These are phyloP conservation scores for Cryphonectria japonica DNA, from an alignment of 2,329 filamentous ascomycete species.

Conservation along the genomic window DNA sequence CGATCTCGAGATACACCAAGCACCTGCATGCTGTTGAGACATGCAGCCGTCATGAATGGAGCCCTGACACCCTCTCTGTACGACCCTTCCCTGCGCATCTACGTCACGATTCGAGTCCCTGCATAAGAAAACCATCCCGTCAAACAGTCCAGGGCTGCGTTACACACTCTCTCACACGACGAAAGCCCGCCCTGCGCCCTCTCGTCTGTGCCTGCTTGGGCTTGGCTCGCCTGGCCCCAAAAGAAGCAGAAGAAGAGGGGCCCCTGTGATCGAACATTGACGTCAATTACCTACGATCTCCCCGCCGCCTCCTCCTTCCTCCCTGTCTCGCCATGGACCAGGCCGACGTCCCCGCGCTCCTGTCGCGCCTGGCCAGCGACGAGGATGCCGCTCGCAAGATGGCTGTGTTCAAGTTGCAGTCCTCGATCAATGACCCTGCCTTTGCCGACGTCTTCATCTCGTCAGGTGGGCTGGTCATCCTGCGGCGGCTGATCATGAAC, in stretches of 20 bases:
- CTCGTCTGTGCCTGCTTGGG: not conserved
- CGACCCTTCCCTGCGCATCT: conserved; percentile 19
- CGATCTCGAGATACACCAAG: conserved; percentile 24
- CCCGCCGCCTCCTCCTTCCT: conserved; percentile 1
- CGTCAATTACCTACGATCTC: not conserved
- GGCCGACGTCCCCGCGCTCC: conserved; percentile 67
- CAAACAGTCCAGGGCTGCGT: conserved; percentile 12
- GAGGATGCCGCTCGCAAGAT: conserved; percentile 96
- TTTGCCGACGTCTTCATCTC: conserved; percentile 97
- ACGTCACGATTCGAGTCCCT: conserved; percentile 24
- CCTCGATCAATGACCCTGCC: conserved; percentile 90
- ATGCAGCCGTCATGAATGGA: conserved; percentile 28
- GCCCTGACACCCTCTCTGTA: conserved; percentile 19
- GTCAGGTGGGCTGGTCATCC: conserved; percentile 79
- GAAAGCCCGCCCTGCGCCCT: conserved; percentile 8
- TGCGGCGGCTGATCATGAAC: conserved; percentile 82
- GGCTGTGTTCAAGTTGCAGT: conserved; percentile 98
- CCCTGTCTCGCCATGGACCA: conserved; percentile 58
- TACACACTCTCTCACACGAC: conserved; percentile 20
- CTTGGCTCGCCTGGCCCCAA: not conserved
- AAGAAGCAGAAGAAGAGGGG: not conserved
- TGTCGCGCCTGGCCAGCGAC: conserved; percentile 67
- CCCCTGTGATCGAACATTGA: not conserved
- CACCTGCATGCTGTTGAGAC: conserved; percentile 22
- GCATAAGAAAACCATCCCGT: conserved; percentile 11